phyloP scores from a whole-genome alignment of 345 rosid genomes.

The Populus alba region DNA sequence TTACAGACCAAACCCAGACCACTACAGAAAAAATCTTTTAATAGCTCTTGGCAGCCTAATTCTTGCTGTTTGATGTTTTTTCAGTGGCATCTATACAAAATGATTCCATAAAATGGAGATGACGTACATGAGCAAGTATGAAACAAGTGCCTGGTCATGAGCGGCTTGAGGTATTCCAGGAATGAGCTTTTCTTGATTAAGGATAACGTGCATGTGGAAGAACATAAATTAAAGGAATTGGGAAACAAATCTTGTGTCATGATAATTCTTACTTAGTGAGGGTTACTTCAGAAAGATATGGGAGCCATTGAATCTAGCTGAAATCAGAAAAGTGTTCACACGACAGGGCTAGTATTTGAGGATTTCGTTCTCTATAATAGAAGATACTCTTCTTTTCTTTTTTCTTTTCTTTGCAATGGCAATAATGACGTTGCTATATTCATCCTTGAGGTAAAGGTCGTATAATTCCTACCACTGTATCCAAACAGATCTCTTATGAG shows the following conservation, averaged over 20 bases:
- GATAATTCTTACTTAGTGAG: not conserved
- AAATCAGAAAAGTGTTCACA: not conserved
- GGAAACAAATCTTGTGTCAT: not conserved
- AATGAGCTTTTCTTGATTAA: not conserved
- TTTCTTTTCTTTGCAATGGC: not conserved
- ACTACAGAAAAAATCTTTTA: not conserved
- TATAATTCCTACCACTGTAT: not conserved
- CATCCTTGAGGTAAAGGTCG: not conserved
- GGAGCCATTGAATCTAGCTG: not conserved
- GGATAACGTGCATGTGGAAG: not conserved
- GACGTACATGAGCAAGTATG: not conserved
- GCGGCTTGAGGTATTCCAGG: not conserved
- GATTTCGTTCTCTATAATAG: not conserved
- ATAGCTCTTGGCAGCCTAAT: not conserved
- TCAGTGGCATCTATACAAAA: too few relatives aligned
- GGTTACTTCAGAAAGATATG: not conserved
- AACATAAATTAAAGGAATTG: not conserved
- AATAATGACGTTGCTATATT: not conserved
- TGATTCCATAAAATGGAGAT: not conserved
- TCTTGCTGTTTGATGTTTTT: not conserved
- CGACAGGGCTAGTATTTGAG: not conserved
- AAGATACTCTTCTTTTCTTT: not conserved
- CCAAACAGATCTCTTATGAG: not conserved
- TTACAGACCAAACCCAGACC: not conserved
- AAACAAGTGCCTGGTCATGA: not conserved